Base-by-base conservation (phyloP, 495 filamentous ascomycete genomes). In the Podospora australis region DNA sequence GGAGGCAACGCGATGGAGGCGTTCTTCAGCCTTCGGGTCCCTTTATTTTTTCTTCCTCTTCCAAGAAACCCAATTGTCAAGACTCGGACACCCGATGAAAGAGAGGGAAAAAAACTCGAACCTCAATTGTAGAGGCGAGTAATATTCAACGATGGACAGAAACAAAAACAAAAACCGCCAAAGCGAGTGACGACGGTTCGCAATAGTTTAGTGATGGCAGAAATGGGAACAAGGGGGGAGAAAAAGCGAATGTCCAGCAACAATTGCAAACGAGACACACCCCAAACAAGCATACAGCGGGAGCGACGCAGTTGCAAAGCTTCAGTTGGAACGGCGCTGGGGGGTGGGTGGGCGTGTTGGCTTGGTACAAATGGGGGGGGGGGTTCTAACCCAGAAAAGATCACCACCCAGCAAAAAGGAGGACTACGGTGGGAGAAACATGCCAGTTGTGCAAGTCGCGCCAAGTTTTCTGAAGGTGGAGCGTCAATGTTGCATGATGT, bases 151-250 rank as follows among this genome's bases (percentile, higher is more conserved):
- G 44, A 41, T 17, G 32, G 32, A 38, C 11, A 45, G 46, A 39
- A 43, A 20, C 24, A 58, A 53, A 53, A 64, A 20, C 36, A 61
- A 63, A 59, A 59, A 62, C 63, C 67, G 68, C 68, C 67, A 70
- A 63, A 78, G 65, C 74, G 72, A 75, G 64, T 73, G 71, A 77
- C 61, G 49, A 56, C 44, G 38, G 30, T 17, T n/a, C 29, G n/a
- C 20, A 28, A 36, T 49, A 41, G 36, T n/a, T n/a, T n/a, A n/a
- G n/a, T n/a, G n/a, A n/a, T n/a, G 52, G 42, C 42, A 53, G 44
- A 63, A 56, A 50, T 53, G 44, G 46, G 39, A 52, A 64, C 60
- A 64, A 53, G 59, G 62, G 57, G 23, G 40, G n/a, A 36, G 34
- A 53, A 61, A 52, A 50, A 54, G 54, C 54, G 46, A 53, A 61